These are phyloP conservation scores for Stephanodiscus minutulus DNA, from an alignment of 108 stramenopile species.

Conservation along the genomic window DNA sequence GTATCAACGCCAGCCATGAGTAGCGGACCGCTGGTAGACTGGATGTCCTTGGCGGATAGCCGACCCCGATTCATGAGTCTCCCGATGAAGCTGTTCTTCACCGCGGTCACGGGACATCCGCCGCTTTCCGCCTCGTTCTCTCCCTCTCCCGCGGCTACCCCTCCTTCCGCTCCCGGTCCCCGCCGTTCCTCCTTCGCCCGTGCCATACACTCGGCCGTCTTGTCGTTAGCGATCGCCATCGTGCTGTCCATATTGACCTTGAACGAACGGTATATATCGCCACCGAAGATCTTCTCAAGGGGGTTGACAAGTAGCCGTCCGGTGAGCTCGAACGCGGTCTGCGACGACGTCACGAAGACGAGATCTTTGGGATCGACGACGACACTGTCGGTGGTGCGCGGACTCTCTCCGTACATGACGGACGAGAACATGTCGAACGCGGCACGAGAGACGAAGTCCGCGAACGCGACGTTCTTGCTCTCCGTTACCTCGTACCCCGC, in stretches of 20 bases:
- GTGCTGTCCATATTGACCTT: conserved; percentile 21
- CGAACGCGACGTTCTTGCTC: background rate
- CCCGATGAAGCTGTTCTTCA: conserved; percentile 13
- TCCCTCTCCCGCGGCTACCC: background rate
- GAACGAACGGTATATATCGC: conserved; percentile 5
- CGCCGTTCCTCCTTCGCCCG: conserved; percentile 3
- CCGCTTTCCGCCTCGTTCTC: background rate
- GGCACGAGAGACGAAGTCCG: conserved; percentile 1
- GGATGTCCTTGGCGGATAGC: conserved; percentile 6
- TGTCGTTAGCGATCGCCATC: conserved; percentile 5
- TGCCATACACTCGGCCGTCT: background rate
- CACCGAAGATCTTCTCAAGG: conserved; percentile 6
- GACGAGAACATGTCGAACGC: conserved; percentile 9
- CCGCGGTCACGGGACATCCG: conserved; percentile 9
- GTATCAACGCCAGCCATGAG: conserved; percentile 29
- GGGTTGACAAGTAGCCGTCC: conserved; percentile 4
- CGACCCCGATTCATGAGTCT: conserved; percentile 2
- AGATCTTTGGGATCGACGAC: conserved; percentile 2
- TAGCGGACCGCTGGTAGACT: background rate
- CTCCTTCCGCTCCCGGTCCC: background rate
- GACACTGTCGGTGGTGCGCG: conserved; percentile 10
- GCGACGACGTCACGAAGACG: conserved; percentile 7
- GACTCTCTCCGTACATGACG: conserved; percentile 1
- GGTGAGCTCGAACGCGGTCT: conserved; percentile 20
- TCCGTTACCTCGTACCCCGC: conserved; percentile 3